These are phyloP conservation scores for Mortierella sp. DNA, from an alignment of 371 early-diverging fungal genomes.

Conservation along the genomic window DNA sequence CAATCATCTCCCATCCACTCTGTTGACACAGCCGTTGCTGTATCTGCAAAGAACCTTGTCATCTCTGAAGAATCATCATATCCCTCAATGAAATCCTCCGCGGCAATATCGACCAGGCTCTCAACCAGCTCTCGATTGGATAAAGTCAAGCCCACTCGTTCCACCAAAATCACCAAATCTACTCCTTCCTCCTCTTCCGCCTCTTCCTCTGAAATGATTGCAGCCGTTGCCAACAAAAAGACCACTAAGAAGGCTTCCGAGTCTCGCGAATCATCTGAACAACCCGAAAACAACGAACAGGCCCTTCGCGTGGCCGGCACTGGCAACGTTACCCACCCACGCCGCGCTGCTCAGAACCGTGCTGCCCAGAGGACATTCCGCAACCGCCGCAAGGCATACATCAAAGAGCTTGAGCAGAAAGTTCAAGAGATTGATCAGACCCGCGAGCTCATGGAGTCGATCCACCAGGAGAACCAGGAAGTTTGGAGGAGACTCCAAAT, in stretches of 20 bases:
- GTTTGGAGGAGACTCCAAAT: slow-evolving; percentile 35
- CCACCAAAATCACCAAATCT: slow-evolving; percentile 37
- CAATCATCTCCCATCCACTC: slow-evolving; percentile 1
- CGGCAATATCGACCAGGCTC: slow-evolving; percentile 18
- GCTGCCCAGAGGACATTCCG: slow-evolving; percentile 79
- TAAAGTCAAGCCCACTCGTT: slow-evolving; percentile 41
- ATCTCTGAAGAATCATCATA: slow-evolving; percentile 17
- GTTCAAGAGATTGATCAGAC: slow-evolving; percentile 57
- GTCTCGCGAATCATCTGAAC: slow-evolving; percentile 39
- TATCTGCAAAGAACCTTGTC: neutral
- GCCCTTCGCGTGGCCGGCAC: slow-evolving; percentile 6
- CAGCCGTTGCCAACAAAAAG: slow-evolving; percentile 11
- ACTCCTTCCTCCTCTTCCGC: slow-evolving; percentile 15
- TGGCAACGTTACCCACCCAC: slow-evolving; percentile 54
- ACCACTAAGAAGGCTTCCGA: slow-evolving; percentile 12
- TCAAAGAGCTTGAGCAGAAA: slow-evolving; percentile 70
- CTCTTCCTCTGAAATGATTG: slow-evolving; percentile 15
- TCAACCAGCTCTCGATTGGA: slow-evolving; percentile 43
- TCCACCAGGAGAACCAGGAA: slow-evolving; percentile 41
- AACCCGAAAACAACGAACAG: slow-evolving; percentile 3
- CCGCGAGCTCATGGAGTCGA: slow-evolving; percentile 28
- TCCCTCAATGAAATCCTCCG: slow-evolving; percentile 10
- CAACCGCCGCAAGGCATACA: slow-evolving; percentile 76
- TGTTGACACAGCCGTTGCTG: slow-evolving; percentile 1
- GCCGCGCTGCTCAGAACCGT: slow-evolving; percentile 76